Conservation (phyloP, 2,329 filamentous ascomycete species). For the Zarea fungicola region DNA sequence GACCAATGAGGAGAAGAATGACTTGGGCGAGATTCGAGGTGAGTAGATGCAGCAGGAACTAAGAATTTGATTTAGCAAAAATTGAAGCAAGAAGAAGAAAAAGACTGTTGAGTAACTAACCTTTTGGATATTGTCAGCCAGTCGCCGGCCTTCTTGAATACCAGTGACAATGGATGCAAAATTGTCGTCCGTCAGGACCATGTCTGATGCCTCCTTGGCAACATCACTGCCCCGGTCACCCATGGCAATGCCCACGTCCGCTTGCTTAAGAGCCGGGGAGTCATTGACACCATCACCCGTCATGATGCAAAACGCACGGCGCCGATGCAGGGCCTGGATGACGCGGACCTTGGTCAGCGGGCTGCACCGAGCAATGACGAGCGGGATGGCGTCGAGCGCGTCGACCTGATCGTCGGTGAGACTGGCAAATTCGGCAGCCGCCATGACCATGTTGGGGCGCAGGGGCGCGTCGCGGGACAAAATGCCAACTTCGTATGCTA, state of each 20-base stretch:
- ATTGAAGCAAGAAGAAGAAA: neutral
- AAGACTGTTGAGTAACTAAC: slow-evolving; percentile 31
- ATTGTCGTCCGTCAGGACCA: slow-evolving; percentile 84
- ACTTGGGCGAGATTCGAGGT: slow-evolving; percentile 69
- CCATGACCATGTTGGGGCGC: slow-evolving; percentile 48
- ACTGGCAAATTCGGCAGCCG: slow-evolving; percentile 57
- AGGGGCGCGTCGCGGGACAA: slow-evolving; percentile 35
- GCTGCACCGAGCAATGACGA: slow-evolving; percentile 65
- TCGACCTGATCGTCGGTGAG: slow-evolving; percentile 60
- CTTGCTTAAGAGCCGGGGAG: slow-evolving; percentile 65
- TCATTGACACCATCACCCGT: slow-evolving; percentile 74
- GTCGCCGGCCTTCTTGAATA: slow-evolving; percentile 62
- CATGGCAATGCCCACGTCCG: slow-evolving; percentile 74
- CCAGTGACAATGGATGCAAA: slow-evolving; percentile 76
- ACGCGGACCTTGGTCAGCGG: slow-evolving; percentile 70
- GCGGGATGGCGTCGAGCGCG: slow-evolving; percentile 51
- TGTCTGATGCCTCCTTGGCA: slow-evolving; percentile 77
- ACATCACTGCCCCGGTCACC: slow-evolving; percentile 66
- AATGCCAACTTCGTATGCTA: slow-evolving; percentile 61
- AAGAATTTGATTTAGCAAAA: slow-evolving; percentile 16
- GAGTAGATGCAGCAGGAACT: slow-evolving; percentile 61
- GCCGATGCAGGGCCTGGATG: slow-evolving; percentile 67
- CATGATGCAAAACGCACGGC: slow-evolving; percentile 66
- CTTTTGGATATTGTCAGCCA: slow-evolving; percentile 72
- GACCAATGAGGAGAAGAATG: slow-evolving; percentile 60